Percentiles rank a stretch among this genome's conserved stretches.
Evolutionary conservation across 2,329 filamentous ascomycete genomes (phyloP).

Genomic region (Venturia pyrina): DNA sequence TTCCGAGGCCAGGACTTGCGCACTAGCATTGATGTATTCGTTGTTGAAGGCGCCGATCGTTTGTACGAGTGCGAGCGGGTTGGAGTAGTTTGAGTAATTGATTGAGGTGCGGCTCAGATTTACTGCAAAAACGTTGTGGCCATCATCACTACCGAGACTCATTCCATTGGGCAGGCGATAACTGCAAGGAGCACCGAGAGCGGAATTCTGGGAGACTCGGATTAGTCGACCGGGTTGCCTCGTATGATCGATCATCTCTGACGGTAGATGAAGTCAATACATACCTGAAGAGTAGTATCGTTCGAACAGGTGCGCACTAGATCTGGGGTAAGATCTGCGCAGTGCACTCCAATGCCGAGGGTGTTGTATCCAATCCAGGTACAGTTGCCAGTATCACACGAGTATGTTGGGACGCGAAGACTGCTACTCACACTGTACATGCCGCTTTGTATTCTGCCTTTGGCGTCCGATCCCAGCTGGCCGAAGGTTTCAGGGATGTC

Average conservation of each 20-base stretch:
- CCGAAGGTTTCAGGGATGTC: background rate
- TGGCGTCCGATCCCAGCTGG: background rate
- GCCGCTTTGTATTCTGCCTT: background rate
- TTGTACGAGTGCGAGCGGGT: background rate
- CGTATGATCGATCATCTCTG: background rate
- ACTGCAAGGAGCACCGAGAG: background rate
- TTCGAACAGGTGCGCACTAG: background rate
- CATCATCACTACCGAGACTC: background rate
- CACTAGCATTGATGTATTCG: background rate
- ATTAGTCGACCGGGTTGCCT: background rate
- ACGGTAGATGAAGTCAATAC: background rate
- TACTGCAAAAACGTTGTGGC: background rate
- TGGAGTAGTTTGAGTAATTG: background rate
- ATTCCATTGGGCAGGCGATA: constrained; percentile 2
- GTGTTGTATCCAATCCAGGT: background rate
- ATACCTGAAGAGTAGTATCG: background rate
- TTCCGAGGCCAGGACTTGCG: background rate
- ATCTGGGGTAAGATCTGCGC: background rate
- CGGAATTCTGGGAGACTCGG: background rate
- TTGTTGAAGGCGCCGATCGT: background rate
- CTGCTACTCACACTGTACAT: constrained; percentile 1
- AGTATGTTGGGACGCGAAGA: background rate
- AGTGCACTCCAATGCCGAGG: background rate
- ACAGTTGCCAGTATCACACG: background rate
- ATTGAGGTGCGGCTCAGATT: background rate